These are phyloP conservation scores for Exophiala phaeomuriformis DNA, from an alignment of 2,329 filamentous ascomycete genomes.

Conservation along the genomic window DNA sequence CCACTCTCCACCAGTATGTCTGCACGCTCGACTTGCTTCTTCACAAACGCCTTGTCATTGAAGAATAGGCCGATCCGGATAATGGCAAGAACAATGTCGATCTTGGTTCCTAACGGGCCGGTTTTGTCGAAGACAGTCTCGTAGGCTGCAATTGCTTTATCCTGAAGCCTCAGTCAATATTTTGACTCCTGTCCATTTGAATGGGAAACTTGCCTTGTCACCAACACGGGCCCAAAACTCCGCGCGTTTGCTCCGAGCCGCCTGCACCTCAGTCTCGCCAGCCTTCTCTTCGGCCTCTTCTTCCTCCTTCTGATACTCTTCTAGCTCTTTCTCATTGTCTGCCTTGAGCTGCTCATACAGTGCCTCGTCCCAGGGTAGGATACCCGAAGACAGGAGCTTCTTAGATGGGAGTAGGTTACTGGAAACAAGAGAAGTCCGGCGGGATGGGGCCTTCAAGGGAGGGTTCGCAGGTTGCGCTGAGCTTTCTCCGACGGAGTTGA, in stretches of 20 bases:
- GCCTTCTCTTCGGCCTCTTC: conserved; percentile 94
- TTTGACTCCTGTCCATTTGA: not conserved
- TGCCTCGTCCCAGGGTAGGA: conserved; percentile 82
- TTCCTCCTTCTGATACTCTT: conserved; percentile 72
- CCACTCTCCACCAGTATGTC: conserved; percentile 86
- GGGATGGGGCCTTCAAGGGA: conserved; percentile 34
- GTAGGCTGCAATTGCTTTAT: conserved; percentile 86
- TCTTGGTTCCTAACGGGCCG: conserved; percentile 92
- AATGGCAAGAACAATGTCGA: conserved; percentile 92
- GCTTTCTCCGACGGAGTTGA: conserved; percentile 68
- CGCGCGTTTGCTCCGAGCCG: conserved; percentile 85
- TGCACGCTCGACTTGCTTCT: conserved; percentile 88
- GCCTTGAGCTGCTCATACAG: conserved; percentile 70
- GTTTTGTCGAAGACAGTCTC: conserved; percentile 95
- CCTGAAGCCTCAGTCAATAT: conserved; percentile 46
- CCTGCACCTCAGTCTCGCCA: conserved; percentile 89
- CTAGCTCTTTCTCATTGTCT: conserved; percentile 71
- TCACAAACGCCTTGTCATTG: conserved; percentile 82
- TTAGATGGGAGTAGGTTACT: conserved; percentile 65
- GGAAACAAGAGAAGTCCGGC: conserved; percentile 59
- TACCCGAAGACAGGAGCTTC: conserved; percentile 56
- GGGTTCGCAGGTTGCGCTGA: conserved; percentile 43
- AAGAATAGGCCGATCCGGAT: conserved; percentile 95
- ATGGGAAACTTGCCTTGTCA: conserved; percentile 63
- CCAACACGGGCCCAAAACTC: conserved; percentile 94